A percentile compares a stretch with the other conserved stretches of the same genome.
These are phyloP conservation scores for Mycena venus DNA, from an alignment of 768 basidiomycete species.

Conservation along the genomic window DNA sequence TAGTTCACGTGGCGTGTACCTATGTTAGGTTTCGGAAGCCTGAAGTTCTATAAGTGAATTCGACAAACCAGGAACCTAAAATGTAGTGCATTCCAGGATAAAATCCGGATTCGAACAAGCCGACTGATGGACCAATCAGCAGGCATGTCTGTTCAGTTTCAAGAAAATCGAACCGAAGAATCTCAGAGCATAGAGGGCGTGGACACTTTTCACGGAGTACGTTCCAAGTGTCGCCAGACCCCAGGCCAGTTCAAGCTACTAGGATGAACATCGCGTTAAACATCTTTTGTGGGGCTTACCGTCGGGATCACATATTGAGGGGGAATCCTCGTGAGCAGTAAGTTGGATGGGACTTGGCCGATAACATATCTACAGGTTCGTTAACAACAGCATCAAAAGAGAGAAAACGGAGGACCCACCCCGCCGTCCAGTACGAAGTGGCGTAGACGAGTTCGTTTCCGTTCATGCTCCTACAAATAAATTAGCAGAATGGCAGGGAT, in stretches of 20 bases:
- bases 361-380: slow-evolving; percentile 26
- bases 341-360: slow-evolving; percentile 35
- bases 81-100: slow-evolving; percentile 38
- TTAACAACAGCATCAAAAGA: no score
- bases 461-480: slow-evolving; percentile 23
- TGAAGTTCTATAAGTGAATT: not conserved
- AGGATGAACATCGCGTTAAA: not conserved
- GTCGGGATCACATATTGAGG: slow-evolving; percentile 36
- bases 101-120: slow-evolving; percentile 32
- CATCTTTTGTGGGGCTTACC: not conserved
- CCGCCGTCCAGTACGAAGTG: slow-evolving; percentile 35
- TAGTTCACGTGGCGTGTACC: slow-evolving; percentile 36
- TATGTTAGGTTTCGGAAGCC: not conserved
- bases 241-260: slow-evolving; percentile 33
- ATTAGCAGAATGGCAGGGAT: not conserved
- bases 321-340: slow-evolving; percentile 32
- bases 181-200: slow-evolving; percentile 27
- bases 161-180: slow-evolving; percentile 24
- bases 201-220: slow-evolving; percentile 30
- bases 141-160: not conserved
- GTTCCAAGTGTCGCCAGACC: slow-evolving; percentile 34
- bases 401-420: not conserved
- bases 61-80: slow-evolving; percentile 29
- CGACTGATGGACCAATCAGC: not conserved
- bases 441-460: slow-evolving; percentile 33